Base-by-base conservation (phyloP, 2,329 filamentous ascomycete species). In the Exophiala sp. region DNA sequence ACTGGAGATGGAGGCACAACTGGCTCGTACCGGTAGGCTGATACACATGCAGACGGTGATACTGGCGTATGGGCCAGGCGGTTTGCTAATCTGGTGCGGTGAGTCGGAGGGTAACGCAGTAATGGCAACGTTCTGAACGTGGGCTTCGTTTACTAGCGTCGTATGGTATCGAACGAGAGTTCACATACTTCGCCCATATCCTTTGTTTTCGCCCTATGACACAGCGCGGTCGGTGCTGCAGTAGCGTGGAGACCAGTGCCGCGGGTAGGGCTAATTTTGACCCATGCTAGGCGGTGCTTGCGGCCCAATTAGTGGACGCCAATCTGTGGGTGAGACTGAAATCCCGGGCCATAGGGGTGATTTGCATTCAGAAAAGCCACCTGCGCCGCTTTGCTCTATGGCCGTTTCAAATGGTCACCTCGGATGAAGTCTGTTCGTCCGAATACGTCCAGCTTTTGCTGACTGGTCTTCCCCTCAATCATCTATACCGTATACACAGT, bases 1-100 rank as follows among this genome's bases (percentile, higher is more conserved):
- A 34, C 14, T 46, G 41, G 49, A 20, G 33, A 40, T 34, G 20
- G 29, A 46, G 50, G 35, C 36, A 33, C 24, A 36, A 44, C 44
- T 47, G 50, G 50, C 14, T 53, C 36, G n/a, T 32, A 21, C 35
- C 46, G 48, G 42, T 55, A 51, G 53, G 34, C 36, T 43, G 48
- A 49, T 58, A 58, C 55, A 36, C 43, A 50, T 54, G 55, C 55
- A 58, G 55, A 58, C 55, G 45, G 32, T 40, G 45, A 21, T 54
- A 58, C 55, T 35, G 44, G 52, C 40, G 47, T 16, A 40, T 11
- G 29, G 29, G 40, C 33, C 49, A 39, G 45, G 29, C 21, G 34
- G 18, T 33, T 41, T 42, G 54, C 38, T 53, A 35, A 57, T 50
- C 50, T 35, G 36, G 34, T 50, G 52, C 52, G 52, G 52, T 50